Evolutionary conservation across 1,139 yeast genomes (phyloP).

Genomic region (Saccharomycopsis hybrid): DNA sequence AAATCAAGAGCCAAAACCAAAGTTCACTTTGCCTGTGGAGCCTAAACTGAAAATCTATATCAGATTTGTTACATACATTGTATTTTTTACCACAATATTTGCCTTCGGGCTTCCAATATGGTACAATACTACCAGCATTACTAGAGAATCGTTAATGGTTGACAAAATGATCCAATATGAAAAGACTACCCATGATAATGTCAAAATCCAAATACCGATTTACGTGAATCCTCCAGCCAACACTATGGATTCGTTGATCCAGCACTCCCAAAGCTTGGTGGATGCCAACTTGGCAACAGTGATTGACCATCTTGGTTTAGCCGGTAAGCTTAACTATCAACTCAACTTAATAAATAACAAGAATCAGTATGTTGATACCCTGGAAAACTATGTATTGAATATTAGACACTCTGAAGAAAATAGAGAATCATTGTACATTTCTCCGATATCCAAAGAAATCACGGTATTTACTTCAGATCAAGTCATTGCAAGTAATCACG

Average conservation of each 20-base stretch:
- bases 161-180: constrained; percentile 36
- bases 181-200: constrained; percentile 27
- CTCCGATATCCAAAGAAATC: constrained; percentile 32
- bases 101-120: constrained; percentile 58
- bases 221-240: constrained; percentile 28
- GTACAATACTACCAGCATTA: constrained; percentile 52
- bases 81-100: constrained; percentile 29
- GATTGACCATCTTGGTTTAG: constrained; percentile 21
- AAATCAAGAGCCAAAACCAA: too few species aligned
- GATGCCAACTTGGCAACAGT: constrained; percentile 22
- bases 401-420: constrained; percentile 26
- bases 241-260: constrained; percentile 28
- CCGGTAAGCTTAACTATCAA: constrained; percentile 21
- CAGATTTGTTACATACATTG: constrained; percentile 18
- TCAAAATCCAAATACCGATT: constrained; percentile 45
- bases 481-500: constrained; percentile 36
- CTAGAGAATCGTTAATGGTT: constrained; percentile 54
- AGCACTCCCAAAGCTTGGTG: constrained; percentile 28
- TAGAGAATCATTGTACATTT: constrained; percentile 24
- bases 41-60: constrained; percentile 5
- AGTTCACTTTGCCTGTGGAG: constrained; percentile 5
- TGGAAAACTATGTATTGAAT: constrained; percentile 25
- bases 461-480: constrained; percentile 34
- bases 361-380: constrained; percentile 3
- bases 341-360: constrained; percentile 20